Percentiles rank a stretch among this genome's conserved stretches.
These are phyloP conservation scores for Daldinia decipiens DNA, from an alignment of 495 filamentous ascomycete species.

Conservation along the genomic window DNA sequence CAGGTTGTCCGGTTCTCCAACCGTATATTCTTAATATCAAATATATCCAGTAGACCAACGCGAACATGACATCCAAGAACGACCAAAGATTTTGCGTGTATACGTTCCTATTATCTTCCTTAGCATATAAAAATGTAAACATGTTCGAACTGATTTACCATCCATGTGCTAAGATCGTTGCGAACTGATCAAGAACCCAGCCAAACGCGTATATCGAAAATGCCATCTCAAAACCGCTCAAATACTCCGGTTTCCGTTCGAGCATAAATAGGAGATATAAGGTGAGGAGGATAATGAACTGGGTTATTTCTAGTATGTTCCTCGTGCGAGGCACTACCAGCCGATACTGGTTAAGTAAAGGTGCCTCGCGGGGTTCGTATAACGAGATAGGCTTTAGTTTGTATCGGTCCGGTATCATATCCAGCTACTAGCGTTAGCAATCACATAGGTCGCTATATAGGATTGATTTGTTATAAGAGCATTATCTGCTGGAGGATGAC, in stretches of 20 bases:
- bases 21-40: slow-evolving; percentile 68
- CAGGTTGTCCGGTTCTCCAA: slow-evolving; percentile 50
- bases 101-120: slow-evolving; percentile 64
- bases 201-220: slow-evolving; percentile 74
- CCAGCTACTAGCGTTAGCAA: slow-evolving; percentile 53
- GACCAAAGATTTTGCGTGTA: slow-evolving; percentile 84
- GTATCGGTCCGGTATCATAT: slow-evolving; percentile 78
- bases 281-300: slow-evolving; percentile 70
- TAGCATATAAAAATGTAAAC: slow-evolving; percentile 8
- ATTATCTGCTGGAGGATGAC: neutral
- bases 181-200: slow-evolving; percentile 79
- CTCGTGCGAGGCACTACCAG: slow-evolving; percentile 75
- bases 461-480: neutral
- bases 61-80: slow-evolving; percentile 77
- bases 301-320: slow-evolving; percentile 72
- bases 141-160: slow-evolving; percentile 55
- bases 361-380: slow-evolving; percentile 72
- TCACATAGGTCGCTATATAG: neutral
- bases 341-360: slow-evolving; percentile 78
- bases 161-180: slow-evolving; percentile 75
- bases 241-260: slow-evolving; percentile 59
- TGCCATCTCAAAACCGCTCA: slow-evolving; percentile 64
- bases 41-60: slow-evolving; percentile 69
- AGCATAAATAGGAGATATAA: slow-evolving; percentile 73
- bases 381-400: slow-evolving; percentile 76